phyloP scores from a whole-genome alignment of 139 green algal species.

The Chlamydomonas incerta region DNA sequence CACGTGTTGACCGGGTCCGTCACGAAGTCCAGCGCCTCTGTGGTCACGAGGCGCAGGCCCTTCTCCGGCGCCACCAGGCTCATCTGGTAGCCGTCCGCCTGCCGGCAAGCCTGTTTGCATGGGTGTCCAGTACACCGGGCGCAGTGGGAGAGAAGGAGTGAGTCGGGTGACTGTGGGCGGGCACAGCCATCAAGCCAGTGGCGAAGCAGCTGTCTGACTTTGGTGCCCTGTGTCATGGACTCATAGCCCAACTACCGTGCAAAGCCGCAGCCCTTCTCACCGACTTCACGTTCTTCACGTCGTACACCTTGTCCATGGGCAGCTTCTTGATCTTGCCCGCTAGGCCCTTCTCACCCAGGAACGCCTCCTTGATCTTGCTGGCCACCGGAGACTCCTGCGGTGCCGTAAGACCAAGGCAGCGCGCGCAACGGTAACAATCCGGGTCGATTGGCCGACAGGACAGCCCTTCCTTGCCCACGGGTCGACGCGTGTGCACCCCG shows the following conservation, averaged over 20 bases:
- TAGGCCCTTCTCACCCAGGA: slow-evolving; percentile 69
- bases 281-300: slow-evolving; percentile 81
- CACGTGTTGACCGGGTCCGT: slow-evolving; percentile 67
- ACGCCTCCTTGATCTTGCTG: slow-evolving; percentile 82
- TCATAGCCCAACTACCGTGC: too few relatives aligned
- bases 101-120: slow-evolving; percentile 73
- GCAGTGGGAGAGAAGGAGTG: too few relatives aligned
- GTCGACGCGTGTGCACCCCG: too few relatives aligned
- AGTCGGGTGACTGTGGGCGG: too few relatives aligned
- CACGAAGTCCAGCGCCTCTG: slow-evolving; percentile 73
- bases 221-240: too few relatives aligned
- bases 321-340: slow-evolving; percentile 74
- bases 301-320: slow-evolving; percentile 87
- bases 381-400: slow-evolving; percentile 80
- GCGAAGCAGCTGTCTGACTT: too few relatives aligned
- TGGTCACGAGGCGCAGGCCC: slow-evolving; percentile 84
- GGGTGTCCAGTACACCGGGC: too few relatives aligned
- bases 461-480: too few relatives aligned
- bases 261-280: slow-evolving; percentile 54
- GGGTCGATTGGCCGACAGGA: too few relatives aligned
- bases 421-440: too few relatives aligned
- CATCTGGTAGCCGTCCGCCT: slow-evolving; percentile 90
- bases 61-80: slow-evolving; percentile 89
- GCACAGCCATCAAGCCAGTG: too few relatives aligned
- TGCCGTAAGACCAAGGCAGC: too few relatives aligned